Evolutionary conservation across 1,139 yeast genomes (phyloP), one percentile per base, ranked within the genome.

Genomic region (Geotrichum australiense): DNA sequence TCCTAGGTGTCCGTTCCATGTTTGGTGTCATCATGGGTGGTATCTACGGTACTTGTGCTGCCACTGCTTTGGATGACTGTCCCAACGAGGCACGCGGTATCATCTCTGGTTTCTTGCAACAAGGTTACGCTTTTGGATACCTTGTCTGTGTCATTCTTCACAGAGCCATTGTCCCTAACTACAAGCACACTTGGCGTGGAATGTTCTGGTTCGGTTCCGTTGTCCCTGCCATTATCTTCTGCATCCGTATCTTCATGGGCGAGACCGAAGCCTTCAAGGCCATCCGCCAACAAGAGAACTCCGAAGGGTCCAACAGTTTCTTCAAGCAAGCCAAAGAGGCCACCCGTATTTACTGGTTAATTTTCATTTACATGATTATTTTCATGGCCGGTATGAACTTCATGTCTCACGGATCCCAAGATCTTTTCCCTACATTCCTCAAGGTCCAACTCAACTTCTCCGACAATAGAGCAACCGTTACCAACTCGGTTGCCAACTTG

Each of bases 171-270:
- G 69, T 69, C 4, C 70, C 70, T 51, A 71, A 69, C 44, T 62
- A 77, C 7, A 47, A 63, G 1, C 72, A 75, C 51, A 71, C 74
- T 1, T 84, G 94, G 94, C 71, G 93, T 56, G 73, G 86, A 1
- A 67, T 83, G 50, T 80, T 78, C 61, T 83, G 93, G 87, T 81
- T 85, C 54, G 76, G 83, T 40, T 78, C 91, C 20, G 83, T 87
- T 20, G 73, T 79, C 8, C 78, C 82, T 21, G 71, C 74, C 30
- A 58, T 78, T 15, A 69, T 80, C 50, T 69, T 74, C 42, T 50
- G 63, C 27, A 77, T 77, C 72, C 71, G 87, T 59, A 49, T 70
- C 42, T 45, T 56, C 16, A 63, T 77, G 23, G 83, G 83, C 16
- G 85, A 79, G 55, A 76, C 83, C 6, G 74, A 75, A 37, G 70